phyloP scores from a whole-genome alignment of 2,329 filamentous ascomycete species.

The Microcera coccophila region DNA sequence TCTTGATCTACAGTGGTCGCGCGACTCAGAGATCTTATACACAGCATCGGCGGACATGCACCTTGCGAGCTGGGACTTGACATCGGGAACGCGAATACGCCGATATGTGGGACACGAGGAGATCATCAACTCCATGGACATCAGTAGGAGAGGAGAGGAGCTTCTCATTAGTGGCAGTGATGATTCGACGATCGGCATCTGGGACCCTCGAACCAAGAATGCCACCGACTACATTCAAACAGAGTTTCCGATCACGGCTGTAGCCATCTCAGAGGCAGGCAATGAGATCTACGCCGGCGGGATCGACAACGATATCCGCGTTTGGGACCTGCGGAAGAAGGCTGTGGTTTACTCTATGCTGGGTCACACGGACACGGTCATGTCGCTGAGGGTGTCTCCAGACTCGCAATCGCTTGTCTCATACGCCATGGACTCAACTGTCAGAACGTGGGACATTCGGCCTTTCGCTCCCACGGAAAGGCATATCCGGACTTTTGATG shows the following conservation, averaged over 20 bases:
- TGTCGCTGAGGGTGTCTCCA: slow-evolving; percentile 84
- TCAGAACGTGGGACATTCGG: slow-evolving; percentile 91
- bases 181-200: slow-evolving; percentile 89
- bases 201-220: slow-evolving; percentile 89
- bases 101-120: slow-evolving; percentile 92
- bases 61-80: slow-evolving; percentile 90
- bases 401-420: slow-evolving; percentile 88
- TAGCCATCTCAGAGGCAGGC: slow-evolving; percentile 87
- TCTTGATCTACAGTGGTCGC: slow-evolving; percentile 92
- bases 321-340: slow-evolving; percentile 95
- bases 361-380: slow-evolving; percentile 89
- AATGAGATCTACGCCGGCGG: slow-evolving; percentile 93
- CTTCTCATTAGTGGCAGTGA: slow-evolving; percentile 87
- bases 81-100: slow-evolving; percentile 86
- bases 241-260: slow-evolving; percentile 85
- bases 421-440: slow-evolving; percentile 90
- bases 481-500: slow-evolving; percentile 83
- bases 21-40: slow-evolving; percentile 86
- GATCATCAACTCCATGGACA: slow-evolving; percentile 87
- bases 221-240: slow-evolving; percentile 86
- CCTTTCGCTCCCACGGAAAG: slow-evolving; percentile 89
- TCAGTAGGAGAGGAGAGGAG: slow-evolving; percentile 86
- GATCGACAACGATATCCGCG: slow-evolving; percentile 95
- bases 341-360: slow-evolving; percentile 80
- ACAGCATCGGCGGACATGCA: slow-evolving; percentile 92